Evolutionary conservation across 768 basidiomycete species (phyloP).

Genomic region (Rhizopogon rudus): DNA sequence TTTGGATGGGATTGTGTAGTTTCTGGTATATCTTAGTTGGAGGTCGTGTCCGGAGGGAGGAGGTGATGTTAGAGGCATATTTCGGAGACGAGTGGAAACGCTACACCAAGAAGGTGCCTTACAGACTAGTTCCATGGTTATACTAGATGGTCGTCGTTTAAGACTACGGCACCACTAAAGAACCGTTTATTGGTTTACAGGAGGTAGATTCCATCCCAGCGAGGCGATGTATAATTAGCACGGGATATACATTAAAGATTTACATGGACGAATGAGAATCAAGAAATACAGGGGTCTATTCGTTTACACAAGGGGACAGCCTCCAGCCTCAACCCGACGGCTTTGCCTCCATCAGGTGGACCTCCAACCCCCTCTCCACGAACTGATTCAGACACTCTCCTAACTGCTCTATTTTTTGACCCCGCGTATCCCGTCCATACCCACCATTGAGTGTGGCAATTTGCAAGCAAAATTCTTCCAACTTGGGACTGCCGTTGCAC

Average conservation of each 20-base stretch:
- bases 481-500: constrained; percentile 2
- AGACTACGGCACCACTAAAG: too few species aligned
- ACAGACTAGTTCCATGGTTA: constrained; percentile 6
- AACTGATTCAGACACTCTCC: constrained; percentile 6
- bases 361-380: constrained; percentile 20
- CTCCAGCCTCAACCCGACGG: constrained; percentile 2
- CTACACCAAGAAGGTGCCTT: constrained; percentile 5
- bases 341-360: constrained; percentile 18
- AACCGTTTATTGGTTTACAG: too few species aligned
- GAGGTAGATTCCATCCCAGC: too few species aligned
- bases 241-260: too few species aligned
- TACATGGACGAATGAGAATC: neutral
- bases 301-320: neutral
- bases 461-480: constrained; percentile 19
- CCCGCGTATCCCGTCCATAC: constrained; percentile 24
- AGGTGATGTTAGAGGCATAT: constrained; percentile 4
- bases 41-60: constrained; percentile 12
- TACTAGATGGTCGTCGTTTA: neutral
- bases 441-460: constrained; percentile 21
- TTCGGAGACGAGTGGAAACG: constrained; percentile 9
- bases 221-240: too few species aligned
- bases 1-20: neutral
- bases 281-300: neutral
- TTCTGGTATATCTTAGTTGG: neutral
- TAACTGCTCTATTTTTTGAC: constrained; percentile 19